Conservation (phyloP, 192 early-diverging fungal species). For the Diversispora epigaea region DNA sequence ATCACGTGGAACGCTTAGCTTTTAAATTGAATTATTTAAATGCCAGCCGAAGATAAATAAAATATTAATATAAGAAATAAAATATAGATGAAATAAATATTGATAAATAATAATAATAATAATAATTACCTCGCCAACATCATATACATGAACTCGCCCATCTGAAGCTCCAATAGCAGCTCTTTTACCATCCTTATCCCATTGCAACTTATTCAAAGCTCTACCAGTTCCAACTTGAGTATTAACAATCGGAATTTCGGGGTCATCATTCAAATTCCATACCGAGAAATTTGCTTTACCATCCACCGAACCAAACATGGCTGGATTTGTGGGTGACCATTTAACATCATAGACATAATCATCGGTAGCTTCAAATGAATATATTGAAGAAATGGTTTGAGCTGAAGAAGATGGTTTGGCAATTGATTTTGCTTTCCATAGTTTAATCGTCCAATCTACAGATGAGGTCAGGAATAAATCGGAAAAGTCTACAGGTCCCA, state of each 20-base stretch:
- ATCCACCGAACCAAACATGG: conserved; percentile 90
- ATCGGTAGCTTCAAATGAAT: conserved; percentile 88
- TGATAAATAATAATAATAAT: background rate
- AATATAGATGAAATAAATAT: background rate
- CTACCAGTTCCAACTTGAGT: conserved; percentile 58
- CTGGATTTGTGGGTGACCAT: conserved; percentile 95
- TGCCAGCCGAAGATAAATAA: background rate
- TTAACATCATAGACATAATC: conserved; percentile 98
- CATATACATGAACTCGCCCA: conserved; percentile 84
- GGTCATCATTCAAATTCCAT: conserved; percentile 90
- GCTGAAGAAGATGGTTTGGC: conserved; percentile 49
- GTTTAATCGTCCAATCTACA: conserved; percentile 96
- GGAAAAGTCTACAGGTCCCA: conserved; percentile 80
- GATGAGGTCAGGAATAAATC: conserved; percentile 91
- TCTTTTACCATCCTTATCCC: conserved; percentile 86
- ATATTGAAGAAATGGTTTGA: conserved; percentile 60
- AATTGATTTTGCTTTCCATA: conserved; percentile 80
- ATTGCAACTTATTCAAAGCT: conserved; percentile 93
- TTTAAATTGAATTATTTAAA: background rate
- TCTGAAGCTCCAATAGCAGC: conserved; percentile 84
- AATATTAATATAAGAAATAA: background rate
- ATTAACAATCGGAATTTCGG: conserved; percentile 70
- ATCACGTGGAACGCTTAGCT: conserved; percentile 7
- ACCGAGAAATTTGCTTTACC: conserved; percentile 86
- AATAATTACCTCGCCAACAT: conserved; percentile 81